Conservation (phyloP, 176 grass and related monocot species). For the Oryza punctata region DNA sequence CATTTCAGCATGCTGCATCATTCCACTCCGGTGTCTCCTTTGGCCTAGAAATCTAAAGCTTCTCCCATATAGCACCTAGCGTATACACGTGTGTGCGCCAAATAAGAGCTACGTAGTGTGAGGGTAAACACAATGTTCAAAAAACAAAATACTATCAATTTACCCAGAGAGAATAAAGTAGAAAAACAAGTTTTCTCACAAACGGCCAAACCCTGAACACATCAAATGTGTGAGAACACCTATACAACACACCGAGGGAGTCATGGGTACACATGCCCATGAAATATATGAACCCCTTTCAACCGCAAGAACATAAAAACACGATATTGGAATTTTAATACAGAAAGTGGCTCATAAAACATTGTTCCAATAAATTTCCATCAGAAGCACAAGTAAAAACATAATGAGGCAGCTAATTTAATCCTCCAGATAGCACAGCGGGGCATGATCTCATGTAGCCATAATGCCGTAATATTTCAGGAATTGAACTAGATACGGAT, state of each 20-base stretch:
- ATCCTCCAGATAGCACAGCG: not conserved
- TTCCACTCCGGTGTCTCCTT: not conserved
- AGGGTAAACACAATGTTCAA: not conserved
- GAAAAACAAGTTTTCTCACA: not conserved
- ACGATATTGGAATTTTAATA: not conserved
- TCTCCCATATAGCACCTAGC: not conserved
- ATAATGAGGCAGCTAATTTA: slow-evolving; percentile 5
- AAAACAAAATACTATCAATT: not conserved
- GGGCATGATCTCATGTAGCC: not conserved
- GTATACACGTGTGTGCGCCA: not conserved
- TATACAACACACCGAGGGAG: not conserved
- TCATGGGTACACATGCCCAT: not conserved
- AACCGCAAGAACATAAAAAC: not conserved
- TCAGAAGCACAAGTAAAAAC: not conserved
- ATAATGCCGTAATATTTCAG: not conserved
- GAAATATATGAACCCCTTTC: not conserved
- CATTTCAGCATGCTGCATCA: not conserved
- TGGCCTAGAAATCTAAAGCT: not conserved
- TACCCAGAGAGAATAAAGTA: not conserved
- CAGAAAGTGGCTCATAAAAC: not conserved
- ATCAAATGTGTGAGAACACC: not conserved
- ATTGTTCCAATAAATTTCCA: slow-evolving; percentile 7
- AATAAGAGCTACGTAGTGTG: not conserved
- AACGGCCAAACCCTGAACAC: not conserved
- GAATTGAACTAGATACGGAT: not conserved